These are phyloP conservation scores for Scutellaria barbata DNA, from an alignment of 257 asterid species.

Conservation along the genomic window DNA sequence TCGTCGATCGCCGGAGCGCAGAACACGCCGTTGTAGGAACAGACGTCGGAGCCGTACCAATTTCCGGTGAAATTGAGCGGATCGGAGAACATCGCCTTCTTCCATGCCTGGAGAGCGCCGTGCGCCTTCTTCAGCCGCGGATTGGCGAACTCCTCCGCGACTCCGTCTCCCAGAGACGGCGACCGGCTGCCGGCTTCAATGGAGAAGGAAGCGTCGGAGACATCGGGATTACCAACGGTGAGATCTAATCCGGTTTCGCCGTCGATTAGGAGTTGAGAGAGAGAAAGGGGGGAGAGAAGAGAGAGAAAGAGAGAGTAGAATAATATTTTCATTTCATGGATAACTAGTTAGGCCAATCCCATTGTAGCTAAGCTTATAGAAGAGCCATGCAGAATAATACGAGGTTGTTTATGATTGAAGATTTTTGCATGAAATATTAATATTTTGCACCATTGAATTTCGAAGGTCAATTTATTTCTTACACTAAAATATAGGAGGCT, in stretches of 20 bases:
- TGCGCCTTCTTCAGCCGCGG: conserved; percentile 59
- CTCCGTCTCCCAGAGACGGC: conserved; percentile 23
- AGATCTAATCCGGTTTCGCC: conserved; percentile 24
- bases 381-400: conserved; percentile 4
- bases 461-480: conserved; percentile 34
- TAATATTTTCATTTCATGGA: conserved; percentile 50
- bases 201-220: not conserved
- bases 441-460: conserved; percentile 27
- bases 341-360: conserved; percentile 49
- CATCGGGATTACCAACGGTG: not conserved
- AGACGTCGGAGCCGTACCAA: conserved; percentile 77
- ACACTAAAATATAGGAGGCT: conserved; percentile 44
- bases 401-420: conserved; percentile 24
- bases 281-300: conserved; percentile 31
- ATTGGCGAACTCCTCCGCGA: conserved; percentile 41
- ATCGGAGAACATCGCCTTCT: conserved; percentile 65
- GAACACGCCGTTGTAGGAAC: conserved; percentile 67
- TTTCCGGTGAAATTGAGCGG: conserved; percentile 61
- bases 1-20: conserved; percentile 69
- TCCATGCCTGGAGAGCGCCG: conserved; percentile 69
- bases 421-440: not conserved
- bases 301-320: conserved; percentile 43
- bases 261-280: conserved; percentile 35
- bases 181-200: not conserved
- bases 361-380: conserved; percentile 49